Evolutionary conservation across 2,329 filamentous ascomycete genomes (phyloP).

Genomic region (Apiospora saccharicola): DNA sequence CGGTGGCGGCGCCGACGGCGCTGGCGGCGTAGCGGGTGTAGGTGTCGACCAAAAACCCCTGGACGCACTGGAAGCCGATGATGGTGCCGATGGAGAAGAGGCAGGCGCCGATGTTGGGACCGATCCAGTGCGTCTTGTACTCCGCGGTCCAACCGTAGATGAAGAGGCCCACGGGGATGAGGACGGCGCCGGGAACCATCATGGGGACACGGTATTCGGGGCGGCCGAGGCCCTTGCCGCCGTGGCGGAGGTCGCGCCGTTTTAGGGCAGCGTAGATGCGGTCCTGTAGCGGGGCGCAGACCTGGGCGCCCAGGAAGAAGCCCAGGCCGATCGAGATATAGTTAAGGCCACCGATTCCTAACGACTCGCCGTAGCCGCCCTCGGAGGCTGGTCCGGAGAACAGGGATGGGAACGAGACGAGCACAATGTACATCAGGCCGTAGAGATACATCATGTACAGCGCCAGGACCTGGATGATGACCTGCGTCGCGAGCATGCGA

Average conservation of each 20-base stretch:
- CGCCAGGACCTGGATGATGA: conserved; percentile 59
- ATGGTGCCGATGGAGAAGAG: conserved; percentile 49
- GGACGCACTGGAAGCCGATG: conserved; percentile 53
- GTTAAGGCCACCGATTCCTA: conserved; percentile 46
- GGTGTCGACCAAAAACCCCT: conserved; percentile 55
- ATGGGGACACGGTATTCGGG: conserved; percentile 54
- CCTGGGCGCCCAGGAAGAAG: conserved; percentile 47
- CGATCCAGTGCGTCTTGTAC: conserved; percentile 52
- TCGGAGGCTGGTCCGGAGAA: conserved; percentile 44
- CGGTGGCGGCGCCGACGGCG: conserved; percentile 52
- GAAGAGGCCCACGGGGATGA: conserved; percentile 53
- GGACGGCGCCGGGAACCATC: conserved; percentile 49
- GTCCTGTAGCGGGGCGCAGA: conserved; percentile 54
- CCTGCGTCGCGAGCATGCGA: conserved; percentile 58
- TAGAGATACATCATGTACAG: conserved; percentile 63
- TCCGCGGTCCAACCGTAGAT: conserved; percentile 56
- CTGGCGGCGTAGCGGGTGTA: conserved; percentile 56
- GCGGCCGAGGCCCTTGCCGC: conserved; percentile 44
- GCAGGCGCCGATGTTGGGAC: conserved; percentile 52
- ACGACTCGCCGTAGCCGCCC: conserved; percentile 43
- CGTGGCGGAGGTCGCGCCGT: conserved; percentile 42
- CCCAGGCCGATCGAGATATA: conserved; percentile 48
- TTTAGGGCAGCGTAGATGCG: conserved; percentile 53
- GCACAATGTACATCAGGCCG: conserved; percentile 57
- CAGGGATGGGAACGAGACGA: conserved; percentile 57